These are phyloP conservation scores for Hibiscus mutabilis DNA, from an alignment of 345 rosid species.

Conservation along the genomic window DNA sequence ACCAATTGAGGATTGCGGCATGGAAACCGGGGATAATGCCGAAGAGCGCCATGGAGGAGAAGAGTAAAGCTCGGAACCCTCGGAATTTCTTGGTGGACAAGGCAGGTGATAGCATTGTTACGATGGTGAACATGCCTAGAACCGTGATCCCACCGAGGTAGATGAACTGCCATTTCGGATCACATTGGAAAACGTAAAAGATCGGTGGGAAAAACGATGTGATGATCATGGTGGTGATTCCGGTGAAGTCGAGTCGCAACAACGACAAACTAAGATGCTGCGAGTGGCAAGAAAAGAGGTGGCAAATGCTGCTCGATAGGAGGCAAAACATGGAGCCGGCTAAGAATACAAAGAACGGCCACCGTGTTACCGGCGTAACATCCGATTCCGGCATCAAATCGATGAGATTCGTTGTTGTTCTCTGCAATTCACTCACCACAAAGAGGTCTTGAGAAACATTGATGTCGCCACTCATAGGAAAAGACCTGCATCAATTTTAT, in stretches of 20 bases:
- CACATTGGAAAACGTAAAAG: conserved; percentile 74
- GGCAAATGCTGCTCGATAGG: conserved; percentile 74
- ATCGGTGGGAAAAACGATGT: conserved; percentile 93
- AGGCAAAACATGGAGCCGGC: conserved; percentile 82
- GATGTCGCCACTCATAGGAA: conserved; percentile 25
- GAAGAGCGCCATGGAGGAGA: conserved; percentile 72
- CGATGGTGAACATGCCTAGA: conserved; percentile 71
- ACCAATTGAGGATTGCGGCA: conserved; percentile 58
- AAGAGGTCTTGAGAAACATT: conserved; percentile 42
- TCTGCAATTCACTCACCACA: conserved; percentile 47
- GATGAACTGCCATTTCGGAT: conserved; percentile 62
- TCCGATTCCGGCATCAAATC: conserved; percentile 19
- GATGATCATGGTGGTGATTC: conserved; percentile 81
- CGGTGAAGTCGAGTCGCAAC: conserved; percentile 60
- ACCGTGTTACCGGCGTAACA: conserved; percentile 31
- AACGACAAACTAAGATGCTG: conserved; percentile 42
- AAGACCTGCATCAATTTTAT: conserved; percentile 34
- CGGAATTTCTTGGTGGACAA: conserved; percentile 54
- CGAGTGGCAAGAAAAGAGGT: conserved; percentile 84
- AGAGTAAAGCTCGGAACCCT: conserved; percentile 58
- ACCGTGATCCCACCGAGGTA: conserved; percentile 66
- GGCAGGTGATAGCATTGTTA: conserved; percentile 56
- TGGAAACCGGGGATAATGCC: conserved; percentile 70
- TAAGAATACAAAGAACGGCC: conserved; percentile 81
- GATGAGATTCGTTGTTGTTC: conserved; percentile 22